phyloP scores from a whole-genome alignment of 805 yeast species.

The Kazachstania africana region DNA sequence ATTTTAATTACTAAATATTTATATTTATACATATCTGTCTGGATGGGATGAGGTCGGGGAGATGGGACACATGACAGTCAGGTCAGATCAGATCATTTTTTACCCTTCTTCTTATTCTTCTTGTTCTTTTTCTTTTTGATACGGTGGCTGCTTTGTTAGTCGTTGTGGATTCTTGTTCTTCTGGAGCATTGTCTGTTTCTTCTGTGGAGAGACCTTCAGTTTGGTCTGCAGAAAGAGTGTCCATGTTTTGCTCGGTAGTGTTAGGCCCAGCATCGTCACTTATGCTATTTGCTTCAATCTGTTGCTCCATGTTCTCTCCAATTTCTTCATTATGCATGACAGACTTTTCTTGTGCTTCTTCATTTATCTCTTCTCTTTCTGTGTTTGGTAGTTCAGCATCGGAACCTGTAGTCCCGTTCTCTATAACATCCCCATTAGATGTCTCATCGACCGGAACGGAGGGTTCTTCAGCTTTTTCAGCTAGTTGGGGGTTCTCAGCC shows the following conservation, averaged over 20 bases:
- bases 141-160: not conserved
- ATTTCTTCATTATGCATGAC: too few relatives aligned
- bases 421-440: slow-evolving; percentile 3
- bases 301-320: too few relatives aligned
- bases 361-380: slow-evolving; percentile 2
- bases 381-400: slow-evolving; percentile 2
- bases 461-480: slow-evolving; percentile 1
- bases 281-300: too few relatives aligned
- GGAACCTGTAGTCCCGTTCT: slow-evolving; percentile 2
- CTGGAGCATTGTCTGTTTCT: not conserved
- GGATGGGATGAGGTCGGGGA: too few relatives aligned
- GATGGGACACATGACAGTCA: too few relatives aligned
- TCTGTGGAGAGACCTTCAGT: slow-evolving; percentile 1
- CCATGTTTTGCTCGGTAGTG: too few relatives aligned
- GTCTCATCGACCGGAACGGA: not conserved
- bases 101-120: slow-evolving; percentile 5
- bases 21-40: too few relatives aligned
- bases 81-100: too few relatives aligned
- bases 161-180: not conserved
- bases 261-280: too few relatives aligned
- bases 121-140: slow-evolving; percentile 4
- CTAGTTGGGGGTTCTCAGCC: too few relatives aligned
- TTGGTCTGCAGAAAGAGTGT: too few relatives aligned
- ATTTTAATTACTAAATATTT: too few relatives aligned
- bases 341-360: slow-evolving; percentile 3